A percentile compares a stretch with the other conserved stretches of the same genome.
phyloP scores from a whole-genome alignment of 1,284 basidiomycete genomes.

The Moesziomyces aphidis region DNA sequence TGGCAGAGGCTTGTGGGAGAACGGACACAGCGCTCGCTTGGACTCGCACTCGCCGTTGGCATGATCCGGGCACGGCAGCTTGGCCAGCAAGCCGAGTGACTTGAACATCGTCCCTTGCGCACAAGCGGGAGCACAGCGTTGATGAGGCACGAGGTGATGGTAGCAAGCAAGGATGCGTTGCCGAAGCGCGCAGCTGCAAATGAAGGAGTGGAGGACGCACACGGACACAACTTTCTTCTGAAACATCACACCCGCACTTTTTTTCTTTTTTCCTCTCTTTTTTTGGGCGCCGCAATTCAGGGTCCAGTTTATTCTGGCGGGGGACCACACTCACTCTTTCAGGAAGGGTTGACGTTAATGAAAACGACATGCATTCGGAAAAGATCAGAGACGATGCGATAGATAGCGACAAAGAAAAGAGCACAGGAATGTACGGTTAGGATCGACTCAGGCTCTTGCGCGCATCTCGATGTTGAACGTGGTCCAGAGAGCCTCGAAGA shows the following conservation, averaged over 20 bases:
- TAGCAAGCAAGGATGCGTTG: background rate
- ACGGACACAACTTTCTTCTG: background rate
- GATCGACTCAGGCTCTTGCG: conserved; percentile 15
- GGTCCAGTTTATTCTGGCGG: background rate
- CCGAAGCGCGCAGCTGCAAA: background rate
- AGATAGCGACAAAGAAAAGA: no score
- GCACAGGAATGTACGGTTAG: no score
- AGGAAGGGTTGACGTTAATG: no score
- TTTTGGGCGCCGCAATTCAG: background rate
- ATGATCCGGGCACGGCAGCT: conserved; percentile 55
- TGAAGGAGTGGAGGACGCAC: no score
- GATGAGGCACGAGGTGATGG: background rate
- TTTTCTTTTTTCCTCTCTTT: no score
- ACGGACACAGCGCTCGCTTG: conserved; percentile 44
- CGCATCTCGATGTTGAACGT: conserved; percentile 46
- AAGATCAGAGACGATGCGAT: no score
- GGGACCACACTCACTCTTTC: no score
- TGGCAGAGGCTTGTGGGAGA: conserved; percentile 38
- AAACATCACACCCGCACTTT: background rate
- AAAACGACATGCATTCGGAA: no score
- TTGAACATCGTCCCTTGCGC: conserved; percentile 47
- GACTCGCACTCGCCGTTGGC: conserved; percentile 47
- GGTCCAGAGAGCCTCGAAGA: conserved; percentile 34
- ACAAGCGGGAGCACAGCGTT: background rate
- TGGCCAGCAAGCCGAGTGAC: conserved; percentile 46